phyloP scores from a whole-genome alignment of 2,329 filamentous ascomycete genomes.

The Alternaria gansuensis region DNA sequence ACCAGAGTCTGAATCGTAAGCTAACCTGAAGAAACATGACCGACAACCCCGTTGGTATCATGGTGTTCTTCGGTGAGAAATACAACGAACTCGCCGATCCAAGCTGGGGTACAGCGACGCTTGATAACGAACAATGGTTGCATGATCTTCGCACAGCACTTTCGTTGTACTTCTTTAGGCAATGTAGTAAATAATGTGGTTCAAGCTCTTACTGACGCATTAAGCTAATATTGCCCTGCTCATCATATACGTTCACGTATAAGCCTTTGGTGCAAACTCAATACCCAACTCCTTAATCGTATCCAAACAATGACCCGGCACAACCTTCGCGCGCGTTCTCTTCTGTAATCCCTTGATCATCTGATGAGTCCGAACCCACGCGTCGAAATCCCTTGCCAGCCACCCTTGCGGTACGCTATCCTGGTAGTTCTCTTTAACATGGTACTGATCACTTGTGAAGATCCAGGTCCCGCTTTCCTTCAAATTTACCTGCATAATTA shows the following conservation, averaged over 20 bases:
- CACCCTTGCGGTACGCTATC: constrained; percentile 50
- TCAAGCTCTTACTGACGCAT: background rate
- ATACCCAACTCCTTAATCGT: constrained; percentile 36
- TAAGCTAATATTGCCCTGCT: background rate
- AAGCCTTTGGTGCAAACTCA: constrained; percentile 39
- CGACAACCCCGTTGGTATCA: constrained; percentile 56
- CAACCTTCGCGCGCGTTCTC: constrained; percentile 39
- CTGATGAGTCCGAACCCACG: constrained; percentile 47
- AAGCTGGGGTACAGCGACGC: constrained; percentile 32
- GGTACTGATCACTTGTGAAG: constrained; percentile 52
- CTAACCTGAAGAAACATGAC: background rate
- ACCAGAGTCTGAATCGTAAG: background rate
- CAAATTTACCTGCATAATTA: constrained; percentile 52
- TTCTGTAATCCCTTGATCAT: constrained; percentile 42
- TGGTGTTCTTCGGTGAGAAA: constrained; percentile 59
- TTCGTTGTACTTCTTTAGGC: constrained; percentile 51
- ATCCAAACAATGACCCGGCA: constrained; percentile 45
- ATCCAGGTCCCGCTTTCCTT: constrained; percentile 49
- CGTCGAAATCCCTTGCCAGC: constrained; percentile 51
- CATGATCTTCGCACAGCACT: constrained; percentile 41
- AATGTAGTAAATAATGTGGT: background rate
- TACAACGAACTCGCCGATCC: constrained; percentile 53
- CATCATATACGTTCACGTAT: constrained; percentile 25
- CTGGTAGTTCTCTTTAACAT: constrained; percentile 51
- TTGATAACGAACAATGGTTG: constrained; percentile 44